Evolutionary conservation across 192 early-diverging fungal species (phyloP).

Genomic region (Backusella psychrophila): DNA sequence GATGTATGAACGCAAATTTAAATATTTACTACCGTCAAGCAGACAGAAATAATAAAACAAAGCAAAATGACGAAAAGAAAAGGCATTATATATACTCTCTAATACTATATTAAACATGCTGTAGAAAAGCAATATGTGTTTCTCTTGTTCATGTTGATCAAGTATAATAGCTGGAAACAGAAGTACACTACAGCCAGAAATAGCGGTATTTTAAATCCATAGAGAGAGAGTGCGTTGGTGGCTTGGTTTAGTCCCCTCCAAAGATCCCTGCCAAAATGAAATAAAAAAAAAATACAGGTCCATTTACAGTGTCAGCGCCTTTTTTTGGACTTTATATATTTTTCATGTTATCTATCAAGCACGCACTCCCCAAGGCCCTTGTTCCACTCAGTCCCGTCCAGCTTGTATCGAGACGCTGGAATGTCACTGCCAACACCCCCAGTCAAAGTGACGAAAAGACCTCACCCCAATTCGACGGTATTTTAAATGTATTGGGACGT

Average conservation of each 20-base stretch:
- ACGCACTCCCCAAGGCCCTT: neutral
- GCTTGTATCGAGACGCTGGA: neutral
- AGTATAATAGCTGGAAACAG: too few species aligned
- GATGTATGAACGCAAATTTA: neutral
- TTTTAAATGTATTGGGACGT: constrained; percentile 16
- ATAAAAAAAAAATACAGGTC: constrained; percentile 7
- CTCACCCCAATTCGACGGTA: constrained; percentile 11
- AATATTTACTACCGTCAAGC: neutral
- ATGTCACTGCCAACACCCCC: neutral
- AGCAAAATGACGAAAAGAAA: neutral
- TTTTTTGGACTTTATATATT: neutral
- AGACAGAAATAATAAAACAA: too few species aligned
- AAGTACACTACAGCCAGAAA: too few species aligned
- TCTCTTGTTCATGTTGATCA: too few species aligned
- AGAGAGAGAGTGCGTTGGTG: neutral
- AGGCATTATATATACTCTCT: neutral
- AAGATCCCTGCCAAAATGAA: constrained; percentile 9
- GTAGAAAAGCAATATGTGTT: neutral
- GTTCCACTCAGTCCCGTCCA: neutral
- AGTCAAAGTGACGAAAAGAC: neutral
- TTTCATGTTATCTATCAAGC: constrained; percentile 1
- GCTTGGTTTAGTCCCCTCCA: neutral
- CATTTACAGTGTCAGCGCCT: neutral
- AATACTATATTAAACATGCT: neutral
- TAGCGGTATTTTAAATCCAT: neutral